These are phyloP conservation scores for Juglanconis juglandina DNA, from an alignment of 2,329 filamentous ascomycete species.

Conservation along the genomic window DNA sequence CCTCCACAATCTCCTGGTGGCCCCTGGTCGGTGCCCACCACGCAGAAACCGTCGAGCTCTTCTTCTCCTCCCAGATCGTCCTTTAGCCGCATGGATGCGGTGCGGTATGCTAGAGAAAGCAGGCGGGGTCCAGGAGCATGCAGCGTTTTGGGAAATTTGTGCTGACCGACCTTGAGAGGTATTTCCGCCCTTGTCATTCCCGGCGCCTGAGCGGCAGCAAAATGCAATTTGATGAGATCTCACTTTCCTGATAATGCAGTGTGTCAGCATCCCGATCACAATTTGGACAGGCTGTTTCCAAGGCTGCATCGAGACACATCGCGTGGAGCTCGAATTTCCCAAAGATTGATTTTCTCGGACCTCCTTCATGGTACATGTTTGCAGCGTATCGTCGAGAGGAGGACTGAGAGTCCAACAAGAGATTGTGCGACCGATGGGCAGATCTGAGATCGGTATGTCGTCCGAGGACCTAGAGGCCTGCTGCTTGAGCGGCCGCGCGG, in stretches of 20 bases:
- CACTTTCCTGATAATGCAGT: slow-evolving; percentile 7
- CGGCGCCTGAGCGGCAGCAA: slow-evolving; percentile 14
- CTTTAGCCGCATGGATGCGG: slow-evolving; percentile 12
- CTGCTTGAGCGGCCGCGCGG: background rate
- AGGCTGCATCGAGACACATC: background rate
- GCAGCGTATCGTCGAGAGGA: no score
- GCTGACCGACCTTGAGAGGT: slow-evolving; percentile 18
- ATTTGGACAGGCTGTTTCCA: background rate
- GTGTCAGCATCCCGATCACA: slow-evolving; percentile 11
- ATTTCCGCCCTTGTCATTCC: slow-evolving; percentile 20
- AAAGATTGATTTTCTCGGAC: background rate
- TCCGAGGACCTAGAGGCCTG: background rate
- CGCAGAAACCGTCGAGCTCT: slow-evolving; percentile 1
- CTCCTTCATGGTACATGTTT: background rate
- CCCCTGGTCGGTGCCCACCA: slow-evolving; percentile 6
- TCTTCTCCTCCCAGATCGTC: slow-evolving; percentile 5
- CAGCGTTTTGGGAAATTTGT: slow-evolving; percentile 3
- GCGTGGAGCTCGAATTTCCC: background rate
- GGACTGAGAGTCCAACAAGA: background rate
- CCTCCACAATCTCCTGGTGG: slow-evolving; percentile 12
- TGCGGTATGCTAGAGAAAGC: slow-evolving; percentile 12
- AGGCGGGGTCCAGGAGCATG: background rate
- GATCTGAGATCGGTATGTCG: background rate
- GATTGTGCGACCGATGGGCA: background rate
- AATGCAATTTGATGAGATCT: slow-evolving; percentile 4